Percentiles rank a stretch among this genome's conserved stretches.
phyloP scores from a whole-genome alignment of 495 filamentous ascomycete genomes.

The Penicillium ochrochloron region DNA sequence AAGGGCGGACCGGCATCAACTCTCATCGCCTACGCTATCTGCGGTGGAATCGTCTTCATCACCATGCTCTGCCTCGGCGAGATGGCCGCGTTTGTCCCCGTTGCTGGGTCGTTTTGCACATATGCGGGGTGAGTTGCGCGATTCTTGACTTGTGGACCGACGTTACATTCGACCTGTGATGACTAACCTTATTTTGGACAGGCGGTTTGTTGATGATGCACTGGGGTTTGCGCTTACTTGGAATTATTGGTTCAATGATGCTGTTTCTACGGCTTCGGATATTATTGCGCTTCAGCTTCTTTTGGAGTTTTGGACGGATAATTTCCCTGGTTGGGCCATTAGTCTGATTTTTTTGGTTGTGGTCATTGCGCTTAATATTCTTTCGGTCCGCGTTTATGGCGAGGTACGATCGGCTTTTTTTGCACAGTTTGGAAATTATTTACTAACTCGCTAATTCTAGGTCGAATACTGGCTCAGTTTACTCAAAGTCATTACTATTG shows the following conservation, averaged over 20 bases:
- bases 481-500: slow-evolving; percentile 59
- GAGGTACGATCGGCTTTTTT: slow-evolving; percentile 41
- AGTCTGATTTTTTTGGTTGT: slow-evolving; percentile 58
- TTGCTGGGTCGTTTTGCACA: slow-evolving; percentile 57
- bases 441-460: slow-evolving; percentile 26
- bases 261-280: slow-evolving; percentile 59
- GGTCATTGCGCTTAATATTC: slow-evolving; percentile 52
- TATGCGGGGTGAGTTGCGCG: slow-evolving; percentile 50
- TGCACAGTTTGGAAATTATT: background rate
- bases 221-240: slow-evolving; percentile 56
- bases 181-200: slow-evolving; percentile 25
- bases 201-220: slow-evolving; percentile 63
- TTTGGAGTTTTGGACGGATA: slow-evolving; percentile 57
- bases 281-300: slow-evolving; percentile 58
- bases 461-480: slow-evolving; percentile 60
- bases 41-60: slow-evolving; percentile 53
- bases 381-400: slow-evolving; percentile 58
- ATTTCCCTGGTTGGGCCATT: slow-evolving; percentile 55
- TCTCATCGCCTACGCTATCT: slow-evolving; percentile 59
- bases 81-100: slow-evolving; percentile 55
- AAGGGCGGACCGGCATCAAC: slow-evolving; percentile 66
- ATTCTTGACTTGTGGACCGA: background rate
- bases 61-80: slow-evolving; percentile 57
- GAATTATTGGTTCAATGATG: slow-evolving; percentile 68
- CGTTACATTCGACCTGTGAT: background rate